Evolutionary conservation across 192 early-diverging fungal species (phyloP).

Genomic region (Coemansia umbellata): DNA sequence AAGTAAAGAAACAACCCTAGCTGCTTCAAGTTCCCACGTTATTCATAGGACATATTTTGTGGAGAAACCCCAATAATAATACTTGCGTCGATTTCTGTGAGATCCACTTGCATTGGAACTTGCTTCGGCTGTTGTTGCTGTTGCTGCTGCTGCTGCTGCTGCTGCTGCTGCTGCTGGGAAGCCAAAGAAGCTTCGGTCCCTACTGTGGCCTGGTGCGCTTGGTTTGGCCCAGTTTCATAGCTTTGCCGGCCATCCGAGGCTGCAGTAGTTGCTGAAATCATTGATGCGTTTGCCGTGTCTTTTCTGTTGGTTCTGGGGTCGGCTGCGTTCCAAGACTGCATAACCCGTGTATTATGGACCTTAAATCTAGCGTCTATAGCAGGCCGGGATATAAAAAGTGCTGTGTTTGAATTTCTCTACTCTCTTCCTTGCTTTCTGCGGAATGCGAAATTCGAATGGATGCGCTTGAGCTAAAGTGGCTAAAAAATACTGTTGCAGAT

Average conservation of each 20-base stretch:
- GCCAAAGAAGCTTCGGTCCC: neutral
- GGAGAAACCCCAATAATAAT: neutral
- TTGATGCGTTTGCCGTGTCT: conserved; percentile 8
- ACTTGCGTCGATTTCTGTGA: conserved; percentile 50
- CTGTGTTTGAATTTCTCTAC: too few species aligned
- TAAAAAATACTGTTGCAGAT: too few species aligned
- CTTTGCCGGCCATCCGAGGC: conserved; percentile 22
- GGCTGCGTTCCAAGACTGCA: conserved; percentile 3
- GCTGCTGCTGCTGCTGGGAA: conserved; percentile 8
- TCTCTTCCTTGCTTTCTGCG: too few species aligned
- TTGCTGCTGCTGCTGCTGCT: conserved; percentile 2
- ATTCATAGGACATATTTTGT: too few species aligned
- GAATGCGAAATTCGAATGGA: too few species aligned
- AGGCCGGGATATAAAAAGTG: too few species aligned
- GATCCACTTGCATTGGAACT: conserved; percentile 31
- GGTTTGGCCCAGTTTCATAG: conserved; percentile 3
- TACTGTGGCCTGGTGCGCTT: neutral
- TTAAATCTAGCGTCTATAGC: too few species aligned
- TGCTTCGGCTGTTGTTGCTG: conserved; percentile 4
- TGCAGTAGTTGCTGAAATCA: conserved; percentile 8
- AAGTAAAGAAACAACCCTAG: neutral
- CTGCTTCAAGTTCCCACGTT: too few species aligned
- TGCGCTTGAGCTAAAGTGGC: too few species aligned
- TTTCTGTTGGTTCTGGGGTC: conserved; percentile 6
- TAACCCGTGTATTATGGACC: too few species aligned